A percentile compares a stretch with the other conserved stretches of the same genome.
Evolutionary conservation across 495 filamentous ascomycete genomes (phyloP).

Genomic region (Chaetomidium leptoderma): DNA sequence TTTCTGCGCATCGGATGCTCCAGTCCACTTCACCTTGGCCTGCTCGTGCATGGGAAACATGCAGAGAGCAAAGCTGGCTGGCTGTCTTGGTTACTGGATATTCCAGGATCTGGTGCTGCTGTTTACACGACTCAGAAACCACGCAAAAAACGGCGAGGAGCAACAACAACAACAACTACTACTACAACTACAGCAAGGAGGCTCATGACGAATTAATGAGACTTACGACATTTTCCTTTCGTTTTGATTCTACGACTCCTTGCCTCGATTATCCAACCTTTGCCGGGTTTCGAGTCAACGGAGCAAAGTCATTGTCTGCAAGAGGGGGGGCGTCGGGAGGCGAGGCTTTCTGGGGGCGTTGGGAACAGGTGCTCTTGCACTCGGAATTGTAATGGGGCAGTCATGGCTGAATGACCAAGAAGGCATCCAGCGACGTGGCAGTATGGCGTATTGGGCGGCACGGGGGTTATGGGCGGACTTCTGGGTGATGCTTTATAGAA

Average conservation of each 20-base stretch:
- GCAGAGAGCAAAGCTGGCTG: neutral
- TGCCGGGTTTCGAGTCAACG: slow-evolving; percentile 1
- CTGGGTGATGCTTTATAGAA: slow-evolving; percentile 10
- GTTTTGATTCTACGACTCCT: slow-evolving; percentile 6
- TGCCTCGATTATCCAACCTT: slow-evolving; percentile 7
- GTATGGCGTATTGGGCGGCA: slow-evolving; percentile 8
- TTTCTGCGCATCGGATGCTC: neutral
- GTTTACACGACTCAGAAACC: slow-evolving; percentile 7
- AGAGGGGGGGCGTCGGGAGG: neutral
- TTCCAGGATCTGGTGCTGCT: slow-evolving; percentile 18
- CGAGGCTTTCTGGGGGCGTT: neutral
- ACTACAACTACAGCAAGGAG: no score
- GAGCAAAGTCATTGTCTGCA: neutral
- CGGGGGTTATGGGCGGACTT: neutral
- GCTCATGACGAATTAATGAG: slow-evolving; percentile 28
- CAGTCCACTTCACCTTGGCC: neutral
- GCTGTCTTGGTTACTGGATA: slow-evolving; percentile 19
- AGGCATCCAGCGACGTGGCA: slow-evolving; percentile 1
- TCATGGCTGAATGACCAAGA: slow-evolving; percentile 9
- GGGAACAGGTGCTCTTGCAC: neutral
- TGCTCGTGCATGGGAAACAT: slow-evolving; percentile 1
- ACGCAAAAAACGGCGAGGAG: slow-evolving; percentile 5
- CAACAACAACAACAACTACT: slow-evolving; percentile 5
- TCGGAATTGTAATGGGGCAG: neutral
- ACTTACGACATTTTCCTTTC: slow-evolving; percentile 20